phyloP scores from a whole-genome alignment of 2,329 filamentous ascomycete genomes.

The Botryosphaeria dothidea region DNA sequence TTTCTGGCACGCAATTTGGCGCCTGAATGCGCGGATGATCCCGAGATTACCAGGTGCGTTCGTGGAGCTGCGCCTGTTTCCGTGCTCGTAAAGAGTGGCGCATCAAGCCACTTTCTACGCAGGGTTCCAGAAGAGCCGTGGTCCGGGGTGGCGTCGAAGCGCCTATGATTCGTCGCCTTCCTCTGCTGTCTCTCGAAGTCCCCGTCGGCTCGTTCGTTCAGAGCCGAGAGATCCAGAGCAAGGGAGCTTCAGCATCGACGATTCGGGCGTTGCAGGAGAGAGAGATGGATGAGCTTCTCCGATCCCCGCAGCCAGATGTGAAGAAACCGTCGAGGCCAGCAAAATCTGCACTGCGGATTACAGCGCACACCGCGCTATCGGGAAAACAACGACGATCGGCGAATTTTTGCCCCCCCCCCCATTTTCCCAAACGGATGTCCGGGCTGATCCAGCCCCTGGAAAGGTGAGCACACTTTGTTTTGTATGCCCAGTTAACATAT shows the following conservation, averaged over 20 bases:
- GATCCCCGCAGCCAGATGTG: conserved; percentile 5
- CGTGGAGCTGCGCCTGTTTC: conserved; percentile 13
- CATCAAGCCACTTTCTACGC: conserved; percentile 13
- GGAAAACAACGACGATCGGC: conserved; percentile 12
- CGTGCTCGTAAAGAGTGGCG: conserved; percentile 13
- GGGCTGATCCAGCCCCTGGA: conserved; percentile 12
- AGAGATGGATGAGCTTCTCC: background rate
- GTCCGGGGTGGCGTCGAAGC: conserved; percentile 5
- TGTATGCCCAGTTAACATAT: conserved; percentile 13
- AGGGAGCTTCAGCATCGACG: conserved; percentile 1
- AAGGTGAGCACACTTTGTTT: conserved; percentile 16
- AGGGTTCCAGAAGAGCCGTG: conserved; percentile 16
- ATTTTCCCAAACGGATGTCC: conserved; percentile 1
- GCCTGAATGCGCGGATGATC: conserved; percentile 11
- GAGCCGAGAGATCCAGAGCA: background rate
- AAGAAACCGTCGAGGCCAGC: background rate
- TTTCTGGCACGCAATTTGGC: conserved; percentile 14
- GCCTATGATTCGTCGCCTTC: conserved; percentile 16
- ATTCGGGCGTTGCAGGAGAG: background rate
- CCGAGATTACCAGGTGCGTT: conserved; percentile 11
- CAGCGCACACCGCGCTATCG: conserved; percentile 15
- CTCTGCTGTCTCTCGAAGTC: background rate
- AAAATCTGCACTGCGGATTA: conserved; percentile 10
- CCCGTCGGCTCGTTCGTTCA: background rate
- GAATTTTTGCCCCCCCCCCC: conserved; percentile 10